Percentiles rank a stretch among this genome's conserved stretches.
Conservation (phyloP, 2,329 filamentous ascomycete species). For the Sarocladiaceae sp. region DNA sequence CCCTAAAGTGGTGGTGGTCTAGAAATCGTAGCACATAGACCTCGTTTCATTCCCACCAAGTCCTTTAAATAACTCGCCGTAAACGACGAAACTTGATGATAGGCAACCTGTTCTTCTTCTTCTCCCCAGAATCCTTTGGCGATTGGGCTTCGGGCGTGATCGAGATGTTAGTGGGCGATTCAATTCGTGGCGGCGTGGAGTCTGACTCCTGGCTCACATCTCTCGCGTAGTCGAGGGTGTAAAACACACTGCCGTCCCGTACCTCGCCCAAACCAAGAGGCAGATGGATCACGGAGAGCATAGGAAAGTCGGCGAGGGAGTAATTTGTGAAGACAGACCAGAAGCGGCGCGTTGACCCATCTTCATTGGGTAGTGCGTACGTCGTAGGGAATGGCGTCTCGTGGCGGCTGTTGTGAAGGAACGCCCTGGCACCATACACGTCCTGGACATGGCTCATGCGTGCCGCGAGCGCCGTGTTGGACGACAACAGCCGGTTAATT, state of each 20-base stretch:
- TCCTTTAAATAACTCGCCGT: slow-evolving; percentile 3
- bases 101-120: slow-evolving; percentile 8
- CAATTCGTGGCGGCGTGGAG: neutral
- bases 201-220: slow-evolving; percentile 21
- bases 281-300: slow-evolving; percentile 25
- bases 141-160: neutral
- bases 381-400: neutral
- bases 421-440: slow-evolving; percentile 15
- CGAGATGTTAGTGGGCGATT: neutral
- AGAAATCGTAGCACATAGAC: no score
- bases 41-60: no score
- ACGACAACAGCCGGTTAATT: slow-evolving; percentile 26
- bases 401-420: slow-evolving; percentile 8
- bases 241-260: slow-evolving; percentile 25
- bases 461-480: slow-evolving; percentile 25
- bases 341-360: slow-evolving; percentile 12
- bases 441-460: slow-evolving; percentile 23
- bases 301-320: slow-evolving; percentile 24
- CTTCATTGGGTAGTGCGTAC: neutral
- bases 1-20: no score
- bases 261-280: slow-evolving; percentile 25
- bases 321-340: slow-evolving; percentile 22
- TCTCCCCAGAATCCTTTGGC: neutral
- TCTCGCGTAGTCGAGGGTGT: slow-evolving; percentile 22
- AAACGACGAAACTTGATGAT: slow-evolving; percentile 7